Percentiles rank a stretch among this genome's conserved stretches.
phyloP scores from a whole-genome alignment of 768 basidiomycete genomes.

The Phlegmacium glaucopus region DNA sequence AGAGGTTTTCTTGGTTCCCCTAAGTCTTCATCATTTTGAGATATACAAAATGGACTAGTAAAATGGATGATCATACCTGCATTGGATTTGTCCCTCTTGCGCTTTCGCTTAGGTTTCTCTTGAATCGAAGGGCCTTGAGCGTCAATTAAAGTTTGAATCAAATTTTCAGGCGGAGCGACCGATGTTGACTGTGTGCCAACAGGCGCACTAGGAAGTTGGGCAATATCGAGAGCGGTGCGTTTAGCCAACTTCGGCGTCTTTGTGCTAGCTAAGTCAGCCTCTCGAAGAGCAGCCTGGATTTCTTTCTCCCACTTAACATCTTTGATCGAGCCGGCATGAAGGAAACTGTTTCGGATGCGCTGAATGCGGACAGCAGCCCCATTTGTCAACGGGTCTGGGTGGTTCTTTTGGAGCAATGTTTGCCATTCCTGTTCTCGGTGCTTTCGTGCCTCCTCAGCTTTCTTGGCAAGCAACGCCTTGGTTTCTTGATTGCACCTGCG shows the following conservation, averaged over 20 bases:
- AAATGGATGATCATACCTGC: slow-evolving; percentile 7
- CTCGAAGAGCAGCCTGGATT: slow-evolving; percentile 51
- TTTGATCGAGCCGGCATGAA: slow-evolving; percentile 52
- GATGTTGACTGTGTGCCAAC: slow-evolving; percentile 8
- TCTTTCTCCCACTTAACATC: slow-evolving; percentile 65
- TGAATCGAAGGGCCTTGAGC: slow-evolving; percentile 25
- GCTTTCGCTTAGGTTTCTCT: slow-evolving; percentile 20
- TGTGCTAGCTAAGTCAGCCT: slow-evolving; percentile 47
- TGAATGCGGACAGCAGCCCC: slow-evolving; percentile 49
- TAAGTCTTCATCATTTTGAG: slow-evolving; percentile 1
- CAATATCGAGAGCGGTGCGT: slow-evolving; percentile 22
- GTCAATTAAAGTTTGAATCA: slow-evolving; percentile 23
- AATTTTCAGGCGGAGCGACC: slow-evolving; percentile 11
- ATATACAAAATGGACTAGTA: not conserved
- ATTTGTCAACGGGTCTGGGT: slow-evolving; percentile 50
- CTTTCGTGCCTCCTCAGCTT: slow-evolving; percentile 57
- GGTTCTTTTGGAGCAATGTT: slow-evolving; percentile 46
- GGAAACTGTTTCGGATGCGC: slow-evolving; percentile 51
- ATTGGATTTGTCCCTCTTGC: slow-evolving; percentile 27
- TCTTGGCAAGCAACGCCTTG: slow-evolving; percentile 54
- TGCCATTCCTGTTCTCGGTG: slow-evolving; percentile 69
- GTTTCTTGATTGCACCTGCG: slow-evolving; percentile 32
- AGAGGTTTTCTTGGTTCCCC: slow-evolving; percentile 41
- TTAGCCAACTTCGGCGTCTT: slow-evolving; percentile 36
- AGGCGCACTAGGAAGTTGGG: slow-evolving; percentile 3